Conservation (phyloP, 1,284 basidiomycete species). For the Amylostereum areolatum region DNA sequence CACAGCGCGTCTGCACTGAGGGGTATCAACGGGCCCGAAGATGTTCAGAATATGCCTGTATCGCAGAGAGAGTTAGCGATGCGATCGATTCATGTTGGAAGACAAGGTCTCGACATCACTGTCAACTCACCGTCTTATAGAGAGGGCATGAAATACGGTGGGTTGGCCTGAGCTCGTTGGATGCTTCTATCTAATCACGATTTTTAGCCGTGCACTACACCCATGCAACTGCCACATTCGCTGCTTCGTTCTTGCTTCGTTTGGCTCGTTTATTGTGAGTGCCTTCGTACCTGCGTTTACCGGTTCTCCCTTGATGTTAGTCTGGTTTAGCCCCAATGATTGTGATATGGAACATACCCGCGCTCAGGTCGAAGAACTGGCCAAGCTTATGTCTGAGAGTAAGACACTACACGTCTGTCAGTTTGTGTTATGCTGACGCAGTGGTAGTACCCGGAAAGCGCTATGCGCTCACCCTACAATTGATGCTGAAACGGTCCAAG, state of each 20-base stretch:
- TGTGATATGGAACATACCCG: constrained; percentile 75
- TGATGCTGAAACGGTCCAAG: constrained; percentile 80
- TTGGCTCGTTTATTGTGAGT: constrained; percentile 80
- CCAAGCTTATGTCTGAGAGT: constrained; percentile 73
- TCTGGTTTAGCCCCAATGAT: constrained; percentile 62
- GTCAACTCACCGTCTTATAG: constrained; percentile 76
- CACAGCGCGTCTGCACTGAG: constrained; percentile 75
- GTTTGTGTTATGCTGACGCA: constrained; percentile 8
- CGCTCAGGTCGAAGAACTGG: constrained; percentile 73
- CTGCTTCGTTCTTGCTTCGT: constrained; percentile 83
- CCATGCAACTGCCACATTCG: constrained; percentile 89
- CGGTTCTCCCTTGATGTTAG: constrained; percentile 1
- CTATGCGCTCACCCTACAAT: constrained; percentile 80
- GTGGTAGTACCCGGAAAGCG: constrained; percentile 77
- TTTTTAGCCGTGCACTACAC: constrained; percentile 77
- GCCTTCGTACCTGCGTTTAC: neutral
- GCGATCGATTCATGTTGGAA: constrained; percentile 65
- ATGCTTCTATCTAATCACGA: constrained; percentile 17
- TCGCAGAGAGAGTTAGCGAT: constrained; percentile 66
- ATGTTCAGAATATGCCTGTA: constrained; percentile 68
- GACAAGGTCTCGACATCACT: constrained; percentile 65
- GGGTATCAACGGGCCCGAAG: constrained; percentile 72
- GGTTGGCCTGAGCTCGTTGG: constrained; percentile 14
- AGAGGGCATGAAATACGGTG: constrained; percentile 86
- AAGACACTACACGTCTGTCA: constrained; percentile 14